phyloP scores from a whole-genome alignment of 148 eudicot species.

The Cornus suecica region DNA sequence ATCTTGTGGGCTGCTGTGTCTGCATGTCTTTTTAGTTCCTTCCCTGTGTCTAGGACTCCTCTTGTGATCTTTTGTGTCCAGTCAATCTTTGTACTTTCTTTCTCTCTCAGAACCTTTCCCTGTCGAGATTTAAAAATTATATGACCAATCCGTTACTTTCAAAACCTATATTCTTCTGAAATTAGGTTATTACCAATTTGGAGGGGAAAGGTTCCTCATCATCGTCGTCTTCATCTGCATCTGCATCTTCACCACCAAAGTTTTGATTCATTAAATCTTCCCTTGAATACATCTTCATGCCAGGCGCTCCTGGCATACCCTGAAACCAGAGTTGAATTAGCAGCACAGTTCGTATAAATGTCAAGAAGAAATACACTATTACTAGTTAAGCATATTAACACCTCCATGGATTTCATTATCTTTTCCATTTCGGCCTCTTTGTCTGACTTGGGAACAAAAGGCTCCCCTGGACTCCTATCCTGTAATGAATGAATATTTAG shows the following conservation, averaged over 20 bases:
- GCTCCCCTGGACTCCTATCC: constrained; percentile 87
- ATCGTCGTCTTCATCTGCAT: constrained; percentile 67
- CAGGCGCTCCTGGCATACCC: constrained; percentile 99
- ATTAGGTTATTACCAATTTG: constrained; percentile 51
- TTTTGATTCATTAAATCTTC: constrained; percentile 82
- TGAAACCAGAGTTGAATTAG: constrained; percentile 18
- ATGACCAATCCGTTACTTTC: not conserved
- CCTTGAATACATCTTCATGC: constrained; percentile 94
- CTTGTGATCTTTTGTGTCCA: constrained; percentile 65
- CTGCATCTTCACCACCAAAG: constrained; percentile 57
- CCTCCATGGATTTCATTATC: constrained; percentile 88
- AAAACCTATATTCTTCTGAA: not conserved
- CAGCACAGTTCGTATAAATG: not conserved
- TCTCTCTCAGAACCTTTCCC: constrained; percentile 66
- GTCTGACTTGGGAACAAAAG: constrained; percentile 70
- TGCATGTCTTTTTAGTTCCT: constrained; percentile 47
- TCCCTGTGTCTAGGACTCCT: constrained; percentile 41
- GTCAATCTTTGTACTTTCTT: constrained; percentile 39
- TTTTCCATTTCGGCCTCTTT: constrained; percentile 97
- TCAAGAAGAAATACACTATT: not conserved
- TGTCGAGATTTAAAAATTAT: constrained; percentile 27
- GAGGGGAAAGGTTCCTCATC: constrained; percentile 66
- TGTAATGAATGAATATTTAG: constrained; percentile 17
- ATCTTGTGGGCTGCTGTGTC: constrained; percentile 37
- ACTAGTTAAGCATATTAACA: constrained; percentile 15